These are phyloP conservation scores for Blastosporella zonata DNA, from an alignment of 1,284 basidiomycete species.

Conservation along the genomic window DNA sequence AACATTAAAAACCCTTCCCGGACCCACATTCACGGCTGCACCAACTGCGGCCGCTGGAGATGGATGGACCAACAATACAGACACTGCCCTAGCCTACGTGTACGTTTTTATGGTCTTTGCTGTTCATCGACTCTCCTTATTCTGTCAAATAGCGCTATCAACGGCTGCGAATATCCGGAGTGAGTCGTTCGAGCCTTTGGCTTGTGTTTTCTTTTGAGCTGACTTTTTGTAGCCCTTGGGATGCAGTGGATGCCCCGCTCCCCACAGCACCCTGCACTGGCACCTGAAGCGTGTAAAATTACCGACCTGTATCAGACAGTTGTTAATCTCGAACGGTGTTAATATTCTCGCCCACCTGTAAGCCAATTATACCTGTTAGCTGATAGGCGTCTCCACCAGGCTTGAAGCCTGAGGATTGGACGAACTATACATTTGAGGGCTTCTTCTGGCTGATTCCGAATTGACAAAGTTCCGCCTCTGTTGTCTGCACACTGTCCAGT, in stretches of 20 bases:
- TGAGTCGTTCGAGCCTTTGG: neutral
- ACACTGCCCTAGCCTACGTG: constrained; percentile 44
- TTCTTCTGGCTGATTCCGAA: too few species aligned
- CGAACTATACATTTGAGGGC: too few species aligned
- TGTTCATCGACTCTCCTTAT: constrained; percentile 4
- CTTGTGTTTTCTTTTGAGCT: constrained; percentile 1
- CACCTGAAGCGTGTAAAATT: constrained; percentile 1
- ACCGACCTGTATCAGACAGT: neutral
- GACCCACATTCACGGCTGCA: constrained; percentile 51
- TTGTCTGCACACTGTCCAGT: too few species aligned
- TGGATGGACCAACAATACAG: constrained; percentile 67
- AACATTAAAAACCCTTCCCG: constrained; percentile 47
- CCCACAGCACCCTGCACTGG: constrained; percentile 30
- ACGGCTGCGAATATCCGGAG: constrained; percentile 25
- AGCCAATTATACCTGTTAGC: too few species aligned
- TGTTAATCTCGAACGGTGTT: too few species aligned
- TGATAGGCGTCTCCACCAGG: too few species aligned
- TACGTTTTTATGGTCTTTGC: constrained; percentile 22
- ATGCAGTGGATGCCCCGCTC: constrained; percentile 36
- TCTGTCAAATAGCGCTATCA: constrained; percentile 30
- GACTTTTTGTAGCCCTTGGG: constrained; percentile 31
- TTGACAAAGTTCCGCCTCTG: too few species aligned
- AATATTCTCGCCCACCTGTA: too few species aligned
- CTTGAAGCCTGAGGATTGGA: too few species aligned
- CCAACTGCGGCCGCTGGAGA: constrained; percentile 50